Percentiles rank a stretch among this genome's conserved stretches.
Conservation (phyloP, 2,329 filamentous ascomycete genomes). For the Neofusicoccum sp. region DNA sequence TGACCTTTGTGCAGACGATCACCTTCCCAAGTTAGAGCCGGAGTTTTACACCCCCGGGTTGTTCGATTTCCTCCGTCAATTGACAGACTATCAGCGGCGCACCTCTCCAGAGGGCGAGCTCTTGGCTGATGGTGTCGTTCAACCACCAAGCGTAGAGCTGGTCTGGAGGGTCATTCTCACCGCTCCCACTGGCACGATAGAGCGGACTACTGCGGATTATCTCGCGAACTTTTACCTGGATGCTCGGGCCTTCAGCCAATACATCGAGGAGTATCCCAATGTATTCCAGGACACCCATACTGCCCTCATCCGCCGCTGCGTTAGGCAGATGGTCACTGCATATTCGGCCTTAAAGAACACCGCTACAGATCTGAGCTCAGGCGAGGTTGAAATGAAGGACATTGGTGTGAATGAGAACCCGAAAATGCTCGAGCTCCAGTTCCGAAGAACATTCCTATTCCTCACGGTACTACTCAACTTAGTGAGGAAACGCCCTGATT, state of each 20-base stretch:
- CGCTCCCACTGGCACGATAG: constrained; percentile 64
- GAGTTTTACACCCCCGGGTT: constrained; percentile 60
- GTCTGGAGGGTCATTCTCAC: constrained; percentile 81
- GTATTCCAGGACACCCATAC: constrained; percentile 60
- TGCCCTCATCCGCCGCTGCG: constrained; percentile 69
- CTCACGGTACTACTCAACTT: constrained; percentile 28
- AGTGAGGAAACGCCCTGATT: neutral
- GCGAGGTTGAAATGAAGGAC: constrained; percentile 7
- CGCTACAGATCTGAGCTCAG: neutral
- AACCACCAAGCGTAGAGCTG: constrained; percentile 61
- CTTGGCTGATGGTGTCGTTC: constrained; percentile 52
- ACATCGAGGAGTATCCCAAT: neutral
- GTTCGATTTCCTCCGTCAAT: constrained; percentile 60
- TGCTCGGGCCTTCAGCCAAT: neutral
- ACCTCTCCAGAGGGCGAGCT: constrained; percentile 28
- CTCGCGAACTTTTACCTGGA: constrained; percentile 74
- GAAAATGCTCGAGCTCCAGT: constrained; percentile 24
- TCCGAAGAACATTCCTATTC: constrained; percentile 36
- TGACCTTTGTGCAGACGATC: constrained; percentile 52
- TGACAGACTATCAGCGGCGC: constrained; percentile 8
- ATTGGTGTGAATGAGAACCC: neutral
- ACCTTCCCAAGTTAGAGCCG: constrained; percentile 58
- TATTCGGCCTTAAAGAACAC: neutral
- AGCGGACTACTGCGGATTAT: constrained; percentile 64
- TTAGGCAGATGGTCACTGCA: constrained; percentile 46